Conservation (phyloP, 164 flowering plant genomes). For the Tetracentron sinense region DNA sequence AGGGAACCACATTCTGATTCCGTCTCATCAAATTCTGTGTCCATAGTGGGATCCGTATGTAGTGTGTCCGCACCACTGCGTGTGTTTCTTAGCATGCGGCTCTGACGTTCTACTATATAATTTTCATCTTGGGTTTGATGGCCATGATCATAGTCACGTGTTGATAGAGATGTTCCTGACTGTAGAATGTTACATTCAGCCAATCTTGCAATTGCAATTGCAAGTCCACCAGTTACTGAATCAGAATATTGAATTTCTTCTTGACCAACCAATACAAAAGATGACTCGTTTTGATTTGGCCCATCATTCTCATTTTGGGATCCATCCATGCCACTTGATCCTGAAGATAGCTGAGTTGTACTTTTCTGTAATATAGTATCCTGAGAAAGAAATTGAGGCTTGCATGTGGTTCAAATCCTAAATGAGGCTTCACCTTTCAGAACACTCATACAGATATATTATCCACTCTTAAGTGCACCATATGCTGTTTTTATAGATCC, state of each 20-base stretch:
- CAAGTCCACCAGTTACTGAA: conserved; percentile 21
- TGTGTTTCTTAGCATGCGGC: conserved; percentile 1
- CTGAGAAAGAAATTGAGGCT: conserved; percentile 7
- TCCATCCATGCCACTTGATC: conserved; percentile 9
- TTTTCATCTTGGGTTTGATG: conserved; percentile 11
- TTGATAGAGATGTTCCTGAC: conserved; percentile 6
- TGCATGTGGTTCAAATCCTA: background rate
- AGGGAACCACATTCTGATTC: conserved; percentile 17
- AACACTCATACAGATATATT: too few species aligned
- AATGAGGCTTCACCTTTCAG: too few species aligned
- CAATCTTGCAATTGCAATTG: conserved; percentile 24
- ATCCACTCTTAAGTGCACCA: background rate
- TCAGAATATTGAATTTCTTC: conserved; percentile 4
- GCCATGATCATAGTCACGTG: background rate
- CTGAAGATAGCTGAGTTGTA: conserved; percentile 9
- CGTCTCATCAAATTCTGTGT: conserved; percentile 10
- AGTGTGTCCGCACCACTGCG: background rate
- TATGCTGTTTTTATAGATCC: background rate
- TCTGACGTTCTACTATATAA: conserved; percentile 9
- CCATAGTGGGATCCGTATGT: conserved; percentile 1
- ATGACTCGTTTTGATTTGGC: conserved; percentile 10
- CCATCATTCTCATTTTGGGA: conserved; percentile 3
- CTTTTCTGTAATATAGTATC: conserved; percentile 10
- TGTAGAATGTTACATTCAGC: conserved; percentile 18
- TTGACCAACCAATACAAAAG: conserved; percentile 2